These are phyloP conservation scores for Sphagnum magellanicum DNA, from an alignment of 228 moss, liverwort and hornwort species.

Conservation along the genomic window DNA sequence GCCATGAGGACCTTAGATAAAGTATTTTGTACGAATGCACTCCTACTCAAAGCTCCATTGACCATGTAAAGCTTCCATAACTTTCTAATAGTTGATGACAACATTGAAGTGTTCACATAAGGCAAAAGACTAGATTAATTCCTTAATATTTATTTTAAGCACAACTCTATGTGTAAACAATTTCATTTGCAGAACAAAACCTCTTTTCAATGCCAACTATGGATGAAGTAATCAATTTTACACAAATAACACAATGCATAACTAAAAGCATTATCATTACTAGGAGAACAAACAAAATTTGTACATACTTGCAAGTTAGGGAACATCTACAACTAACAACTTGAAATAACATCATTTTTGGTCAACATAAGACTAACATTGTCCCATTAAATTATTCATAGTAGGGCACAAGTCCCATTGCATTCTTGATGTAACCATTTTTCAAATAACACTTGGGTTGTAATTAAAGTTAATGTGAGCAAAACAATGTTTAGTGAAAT, in stretches of 20 bases:
- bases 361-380: slow-evolving; percentile 35
- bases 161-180: slow-evolving; percentile 55
- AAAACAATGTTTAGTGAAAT: not conserved
- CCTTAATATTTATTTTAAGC: slow-evolving; percentile 50
- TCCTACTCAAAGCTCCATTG: slow-evolving; percentile 62
- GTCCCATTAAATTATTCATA: slow-evolving; percentile 46
- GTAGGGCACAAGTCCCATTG: slow-evolving; percentile 40
- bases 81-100: slow-evolving; percentile 45
- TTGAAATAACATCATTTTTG: slow-evolving; percentile 46
- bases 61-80: slow-evolving; percentile 43
- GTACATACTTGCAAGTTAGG: slow-evolving; percentile 40
- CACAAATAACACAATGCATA: too few relatives aligned
- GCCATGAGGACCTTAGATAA: slow-evolving; percentile 57
- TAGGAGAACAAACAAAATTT: too few relatives aligned
- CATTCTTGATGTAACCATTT: slow-evolving; percentile 61
- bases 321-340: slow-evolving; percentile 57
- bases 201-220: too few relatives aligned
- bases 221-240: too few relatives aligned
- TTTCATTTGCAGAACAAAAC: slow-evolving; percentile 38
- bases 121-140: slow-evolving; percentile 30
- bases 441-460: slow-evolving; percentile 42
- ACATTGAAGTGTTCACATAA: slow-evolving; percentile 48
- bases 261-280: too few relatives aligned
- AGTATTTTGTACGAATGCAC: slow-evolving; percentile 42
- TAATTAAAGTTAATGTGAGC: not conserved